Evolutionary conservation across 2,329 filamentous ascomycete species (phyloP), one percentile per base, ranked within the genome.

Genomic region (Colletotrichum limetticola): DNA sequence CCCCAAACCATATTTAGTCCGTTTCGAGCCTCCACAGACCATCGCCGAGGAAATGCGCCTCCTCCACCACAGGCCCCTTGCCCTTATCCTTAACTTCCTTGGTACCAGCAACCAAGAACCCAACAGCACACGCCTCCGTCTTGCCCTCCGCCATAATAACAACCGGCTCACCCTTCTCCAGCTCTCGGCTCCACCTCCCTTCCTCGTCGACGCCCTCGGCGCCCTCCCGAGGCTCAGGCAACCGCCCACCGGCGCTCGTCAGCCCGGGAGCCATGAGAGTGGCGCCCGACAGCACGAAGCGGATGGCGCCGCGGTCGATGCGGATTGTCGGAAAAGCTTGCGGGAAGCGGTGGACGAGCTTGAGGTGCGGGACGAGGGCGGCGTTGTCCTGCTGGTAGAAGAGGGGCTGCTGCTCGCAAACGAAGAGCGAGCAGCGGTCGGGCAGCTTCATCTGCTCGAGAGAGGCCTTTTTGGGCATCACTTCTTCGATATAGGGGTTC

Each of bases 191-290:
- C 91, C 86, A 91, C 71, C 84, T 80, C 0, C 88, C 89, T 1
- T 90, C 87, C 32, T 82, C 85, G 56, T 87, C 86, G 3, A 82
- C 79, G 74, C 86, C 79, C 82, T 88, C 86, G 57, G 83, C 81
- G 8, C 82, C 82, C 4, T 85, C 83, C 2, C 75, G 76, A 6
- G 84, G 82, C 74, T 90, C 85, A 0, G 97, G 97, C 78, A 99
- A 83, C 60, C 94, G 83, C 0, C 97, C 97, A 0, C 97, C 97
- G 0, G 91, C 84, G 24, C 91, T 95, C 32, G 97, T 99, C 77
- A 99, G 83, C 0, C 97, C 97, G 0, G 97, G 97, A 1, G 95
- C 96, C 97, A 99, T 99, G 75, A 99, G 91, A 16, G 96, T 95
- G 1, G 97, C 97, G 57, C 97, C 97, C 1, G 92, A 94, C 1